phyloP scores from a whole-genome alignment of 176 grass and related monocot species.

The Otatea glauca region DNA sequence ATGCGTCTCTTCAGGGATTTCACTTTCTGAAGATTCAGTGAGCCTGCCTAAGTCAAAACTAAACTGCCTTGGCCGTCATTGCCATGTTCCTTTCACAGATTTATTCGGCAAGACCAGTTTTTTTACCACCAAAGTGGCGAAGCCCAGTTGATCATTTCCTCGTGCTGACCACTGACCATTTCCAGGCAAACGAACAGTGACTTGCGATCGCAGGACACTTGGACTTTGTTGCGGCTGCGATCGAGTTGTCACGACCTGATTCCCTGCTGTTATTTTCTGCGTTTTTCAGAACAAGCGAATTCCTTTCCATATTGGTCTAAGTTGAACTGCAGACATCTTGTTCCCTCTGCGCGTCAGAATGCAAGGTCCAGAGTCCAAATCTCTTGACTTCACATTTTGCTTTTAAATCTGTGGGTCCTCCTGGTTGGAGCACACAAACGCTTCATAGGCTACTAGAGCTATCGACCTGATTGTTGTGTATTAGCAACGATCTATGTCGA shows the following conservation, averaged over 20 bases:
- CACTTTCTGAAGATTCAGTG: neutral
- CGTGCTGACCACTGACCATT: constrained; percentile 40
- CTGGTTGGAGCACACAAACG: neutral
- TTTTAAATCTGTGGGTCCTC: neutral
- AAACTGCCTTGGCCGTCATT: neutral
- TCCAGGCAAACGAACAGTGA: constrained; percentile 5
- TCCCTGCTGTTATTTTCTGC: neutral
- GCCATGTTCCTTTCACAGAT: constrained; percentile 8
- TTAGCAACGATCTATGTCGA: neutral
- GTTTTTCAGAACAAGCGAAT: neutral
- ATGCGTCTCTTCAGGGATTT: neutral
- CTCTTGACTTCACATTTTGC: neutral
- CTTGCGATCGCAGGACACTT: neutral
- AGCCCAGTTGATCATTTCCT: constrained; percentile 32
- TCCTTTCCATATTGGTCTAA: neutral
- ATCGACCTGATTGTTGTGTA: neutral
- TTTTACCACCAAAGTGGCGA: neutral
- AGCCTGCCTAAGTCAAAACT: constrained; percentile 19
- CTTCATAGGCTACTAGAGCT: neutral
- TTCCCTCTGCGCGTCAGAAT: neutral
- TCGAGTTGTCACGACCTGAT: neutral
- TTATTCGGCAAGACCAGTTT: neutral
- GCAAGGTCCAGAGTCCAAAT: neutral
- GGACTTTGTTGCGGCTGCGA: neutral
- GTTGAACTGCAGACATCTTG: neutral